phyloP scores from a whole-genome alignment of 768 basidiomycete species.

The Jaapia argillacea region DNA sequence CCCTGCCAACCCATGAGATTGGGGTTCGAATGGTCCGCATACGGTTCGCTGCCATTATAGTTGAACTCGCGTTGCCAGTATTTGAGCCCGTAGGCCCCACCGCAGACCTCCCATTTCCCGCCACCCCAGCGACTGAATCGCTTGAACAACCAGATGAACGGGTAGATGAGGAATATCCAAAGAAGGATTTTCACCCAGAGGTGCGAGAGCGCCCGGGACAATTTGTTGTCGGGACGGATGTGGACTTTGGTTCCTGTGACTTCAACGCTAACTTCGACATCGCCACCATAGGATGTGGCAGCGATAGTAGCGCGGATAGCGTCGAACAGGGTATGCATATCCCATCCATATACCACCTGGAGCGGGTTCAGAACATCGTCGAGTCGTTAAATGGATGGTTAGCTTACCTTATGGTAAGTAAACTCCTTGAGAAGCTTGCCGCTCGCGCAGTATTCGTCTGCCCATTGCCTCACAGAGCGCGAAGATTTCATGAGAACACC shows the following conservation, averaged over 20 bases:
- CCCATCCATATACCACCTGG: slow-evolving; percentile 50
- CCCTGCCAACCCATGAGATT: too few species aligned
- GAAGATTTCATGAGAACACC: slow-evolving; percentile 1
- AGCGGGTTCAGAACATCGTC: slow-evolving; percentile 17
- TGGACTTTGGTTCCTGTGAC: too few species aligned
- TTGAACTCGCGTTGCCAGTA: too few species aligned
- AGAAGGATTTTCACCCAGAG: slow-evolving; percentile 63
- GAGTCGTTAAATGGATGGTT: slow-evolving; percentile 2
- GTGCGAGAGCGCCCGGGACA: slow-evolving; percentile 54
- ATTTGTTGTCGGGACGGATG: too few species aligned
- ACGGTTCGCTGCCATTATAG: too few species aligned
- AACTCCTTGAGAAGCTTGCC: slow-evolving; percentile 70
- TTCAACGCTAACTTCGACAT: slow-evolving; percentile 38
- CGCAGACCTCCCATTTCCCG: slow-evolving; percentile 66
- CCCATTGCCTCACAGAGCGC: slow-evolving; percentile 44
- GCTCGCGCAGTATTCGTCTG: slow-evolving; percentile 66
- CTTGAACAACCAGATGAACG: slow-evolving; percentile 74
- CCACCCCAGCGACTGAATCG: slow-evolving; percentile 58
- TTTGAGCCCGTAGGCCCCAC: slow-evolving; percentile 65
- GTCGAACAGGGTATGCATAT: slow-evolving; percentile 27
- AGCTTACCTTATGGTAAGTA: slow-evolving; percentile 57
- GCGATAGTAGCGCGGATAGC: slow-evolving; percentile 28
- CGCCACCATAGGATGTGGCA: slow-evolving; percentile 28
- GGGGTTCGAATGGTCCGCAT: too few species aligned
- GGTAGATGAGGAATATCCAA: slow-evolving; percentile 62